phyloP scores from a whole-genome alignment of 139 green algal genomes.

The Chlamydomonas sphaeroides region DNA sequence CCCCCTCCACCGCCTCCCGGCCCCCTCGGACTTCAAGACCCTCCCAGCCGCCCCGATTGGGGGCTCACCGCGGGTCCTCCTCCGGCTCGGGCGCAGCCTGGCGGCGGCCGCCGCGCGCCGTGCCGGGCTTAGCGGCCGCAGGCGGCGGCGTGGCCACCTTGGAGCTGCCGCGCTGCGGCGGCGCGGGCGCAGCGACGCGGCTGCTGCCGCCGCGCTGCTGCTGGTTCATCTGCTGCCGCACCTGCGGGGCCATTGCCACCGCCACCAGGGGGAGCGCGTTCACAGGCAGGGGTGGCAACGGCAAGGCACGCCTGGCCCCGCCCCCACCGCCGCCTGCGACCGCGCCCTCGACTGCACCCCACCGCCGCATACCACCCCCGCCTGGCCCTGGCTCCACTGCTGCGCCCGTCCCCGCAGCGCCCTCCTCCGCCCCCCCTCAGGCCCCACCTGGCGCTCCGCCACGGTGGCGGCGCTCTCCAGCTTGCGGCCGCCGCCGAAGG shows the following conservation, averaged over 20 bases:
- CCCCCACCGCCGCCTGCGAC: too few relatives aligned
- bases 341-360: too few relatives aligned
- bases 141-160: not conserved
- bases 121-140: not conserved
- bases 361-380: too few relatives aligned
- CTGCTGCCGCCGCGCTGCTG: slow-evolving; percentile 25
- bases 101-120: not conserved
- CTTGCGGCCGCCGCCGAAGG: slow-evolving; percentile 35
- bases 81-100: not conserved
- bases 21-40: too few relatives aligned
- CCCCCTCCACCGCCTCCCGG: too few relatives aligned
- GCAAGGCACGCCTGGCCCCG: too few relatives aligned
- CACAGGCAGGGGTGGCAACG: too few relatives aligned
- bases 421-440: too few relatives aligned
- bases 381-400: too few relatives aligned
- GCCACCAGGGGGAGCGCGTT: too few relatives aligned
- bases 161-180: not conserved
- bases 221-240: not conserved
- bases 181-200: not conserved
- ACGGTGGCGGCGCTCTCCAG: slow-evolving; percentile 39
- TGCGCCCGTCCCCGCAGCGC: too few relatives aligned
- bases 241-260: not conserved
- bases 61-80: slow-evolving; percentile 33
- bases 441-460: slow-evolving; percentile 37
- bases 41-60: too few relatives aligned